Conservation (phyloP, 2,329 filamentous ascomycete species). For the Microthyrium microscopicum region DNA sequence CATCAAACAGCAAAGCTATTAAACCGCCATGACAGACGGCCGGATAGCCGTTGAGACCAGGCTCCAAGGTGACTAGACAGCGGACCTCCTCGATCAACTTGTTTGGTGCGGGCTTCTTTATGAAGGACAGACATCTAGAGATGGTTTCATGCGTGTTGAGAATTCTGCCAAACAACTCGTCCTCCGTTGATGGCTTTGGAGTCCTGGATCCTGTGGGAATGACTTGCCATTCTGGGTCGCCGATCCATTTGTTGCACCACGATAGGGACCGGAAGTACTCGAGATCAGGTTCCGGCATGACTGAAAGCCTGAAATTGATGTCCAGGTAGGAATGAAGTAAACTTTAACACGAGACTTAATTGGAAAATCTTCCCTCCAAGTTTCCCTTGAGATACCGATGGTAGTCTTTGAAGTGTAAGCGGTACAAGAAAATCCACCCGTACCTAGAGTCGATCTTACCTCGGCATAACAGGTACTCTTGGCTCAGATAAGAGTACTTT, state of each 20-base stretch:
- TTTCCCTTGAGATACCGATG: too few species aligned
- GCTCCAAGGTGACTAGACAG: slow-evolving; percentile 29
- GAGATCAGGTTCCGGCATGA: slow-evolving; percentile 5
- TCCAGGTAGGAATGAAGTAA: too few species aligned
- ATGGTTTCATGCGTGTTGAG: slow-evolving; percentile 36
- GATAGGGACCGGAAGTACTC: slow-evolving; percentile 21
- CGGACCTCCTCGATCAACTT: slow-evolving; percentile 1
- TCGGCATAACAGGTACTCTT: too few species aligned
- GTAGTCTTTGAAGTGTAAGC: too few species aligned
- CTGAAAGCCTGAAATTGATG: too few species aligned
- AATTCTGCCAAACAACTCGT: slow-evolving; percentile 36
- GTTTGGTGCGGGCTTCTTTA: not conserved
- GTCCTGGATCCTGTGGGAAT: slow-evolving; percentile 23
- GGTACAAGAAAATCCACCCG: too few species aligned
- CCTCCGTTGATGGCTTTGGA: slow-evolving; percentile 25
- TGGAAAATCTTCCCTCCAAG: too few species aligned
- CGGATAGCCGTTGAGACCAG: slow-evolving; percentile 37
- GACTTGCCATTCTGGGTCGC: slow-evolving; percentile 24
- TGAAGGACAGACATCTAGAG: slow-evolving; percentile 23
- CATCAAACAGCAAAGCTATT: slow-evolving; percentile 40
- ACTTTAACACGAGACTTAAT: too few species aligned
- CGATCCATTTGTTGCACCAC: slow-evolving; percentile 32
- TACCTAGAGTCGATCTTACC: too few species aligned
- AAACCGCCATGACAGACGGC: slow-evolving; percentile 41
- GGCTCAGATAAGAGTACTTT: too few species aligned